These are phyloP conservation scores for Persicaria maculosa DNA, from an alignment of 148 eudicot genomes.

Conservation along the genomic window DNA sequence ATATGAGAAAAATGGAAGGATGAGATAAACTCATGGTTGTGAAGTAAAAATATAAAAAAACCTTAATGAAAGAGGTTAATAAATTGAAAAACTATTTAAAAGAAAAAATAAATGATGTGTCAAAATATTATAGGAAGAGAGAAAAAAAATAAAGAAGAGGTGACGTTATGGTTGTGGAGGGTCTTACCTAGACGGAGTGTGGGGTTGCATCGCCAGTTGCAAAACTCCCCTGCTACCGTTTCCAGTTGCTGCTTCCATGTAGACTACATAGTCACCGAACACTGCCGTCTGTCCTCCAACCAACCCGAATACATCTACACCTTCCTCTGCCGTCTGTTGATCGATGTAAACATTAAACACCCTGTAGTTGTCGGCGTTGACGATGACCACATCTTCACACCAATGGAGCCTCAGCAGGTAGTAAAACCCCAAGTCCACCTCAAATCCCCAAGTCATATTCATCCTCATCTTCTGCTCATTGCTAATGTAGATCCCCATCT, in stretches of 20 bases:
- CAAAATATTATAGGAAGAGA: too few species aligned
- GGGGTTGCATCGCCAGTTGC: not conserved
- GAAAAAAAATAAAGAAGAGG: too few species aligned
- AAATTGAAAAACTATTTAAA: too few species aligned
- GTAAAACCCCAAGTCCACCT: not conserved
- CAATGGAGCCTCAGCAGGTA: not conserved
- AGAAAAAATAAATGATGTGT: too few species aligned
- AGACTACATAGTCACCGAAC: not conserved
- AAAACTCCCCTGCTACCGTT: not conserved
- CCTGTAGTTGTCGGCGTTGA: not conserved
- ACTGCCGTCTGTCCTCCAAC: not conserved
- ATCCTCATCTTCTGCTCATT: not conserved
- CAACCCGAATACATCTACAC: not conserved
- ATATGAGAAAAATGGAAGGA: too few species aligned
- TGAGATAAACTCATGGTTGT: too few species aligned
- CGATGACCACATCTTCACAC: not conserved
- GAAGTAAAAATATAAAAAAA: too few species aligned
- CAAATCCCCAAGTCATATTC: not conserved
- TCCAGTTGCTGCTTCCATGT: not conserved
- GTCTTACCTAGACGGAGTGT: not conserved
- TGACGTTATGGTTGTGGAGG: too few species aligned
- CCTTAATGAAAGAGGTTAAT: too few species aligned
- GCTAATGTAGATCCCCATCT: not conserved
- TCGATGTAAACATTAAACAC: not conserved
- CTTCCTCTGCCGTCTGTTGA: not conserved